Percentiles rank a stretch among this genome's conserved stretches.
phyloP scores from a whole-genome alignment of 75 land plant species.

The Selaginella moellendorffii region DNA sequence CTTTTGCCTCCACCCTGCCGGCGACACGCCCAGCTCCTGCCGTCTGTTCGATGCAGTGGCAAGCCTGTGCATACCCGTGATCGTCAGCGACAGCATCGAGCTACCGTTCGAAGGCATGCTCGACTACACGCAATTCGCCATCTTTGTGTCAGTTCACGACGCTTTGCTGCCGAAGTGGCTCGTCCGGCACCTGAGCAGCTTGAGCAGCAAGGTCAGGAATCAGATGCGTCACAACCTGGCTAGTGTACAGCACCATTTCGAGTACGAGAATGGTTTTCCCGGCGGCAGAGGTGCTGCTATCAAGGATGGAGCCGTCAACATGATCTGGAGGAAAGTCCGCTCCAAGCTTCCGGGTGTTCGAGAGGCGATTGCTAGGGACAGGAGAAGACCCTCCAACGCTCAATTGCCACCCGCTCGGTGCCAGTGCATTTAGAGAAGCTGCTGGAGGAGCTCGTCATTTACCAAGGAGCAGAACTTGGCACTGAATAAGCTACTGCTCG shows the following conservation, averaged over 20 bases:
- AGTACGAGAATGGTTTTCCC: conserved; percentile 47
- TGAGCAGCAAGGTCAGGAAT: conserved; percentile 26
- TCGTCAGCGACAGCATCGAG: conserved; percentile 73
- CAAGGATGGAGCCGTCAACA: conserved; percentile 60
- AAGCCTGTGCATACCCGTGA: conserved; percentile 78
- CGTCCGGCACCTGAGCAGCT: conserved; percentile 30
- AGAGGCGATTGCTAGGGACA: conserved; percentile 49
- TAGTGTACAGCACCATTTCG: conserved; percentile 41
- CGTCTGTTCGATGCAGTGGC: conserved; percentile 78
- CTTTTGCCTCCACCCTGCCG: conserved; percentile 87
- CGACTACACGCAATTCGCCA: conserved; percentile 49
- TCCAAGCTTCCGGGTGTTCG: conserved; percentile 57
- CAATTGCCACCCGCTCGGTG: conserved; percentile 45
- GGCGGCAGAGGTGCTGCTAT: conserved; percentile 54
- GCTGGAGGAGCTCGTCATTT: too few relatives aligned
- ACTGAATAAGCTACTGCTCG: too few relatives aligned
- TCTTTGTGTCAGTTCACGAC: conserved; percentile 59
- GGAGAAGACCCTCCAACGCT: conserved; percentile 45
- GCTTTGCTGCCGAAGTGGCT: conserved; percentile 67
- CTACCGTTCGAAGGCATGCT: conserved; percentile 86
- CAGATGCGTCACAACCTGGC: conserved; percentile 42
- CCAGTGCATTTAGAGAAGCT: conserved; percentile 40
- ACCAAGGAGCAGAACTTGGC: too few relatives aligned
- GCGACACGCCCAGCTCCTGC: conserved; percentile 85
- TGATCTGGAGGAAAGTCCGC: conserved; percentile 63